Conservation (phyloP, 805 yeast species). For the Nakazawaea molendinolei region DNA sequence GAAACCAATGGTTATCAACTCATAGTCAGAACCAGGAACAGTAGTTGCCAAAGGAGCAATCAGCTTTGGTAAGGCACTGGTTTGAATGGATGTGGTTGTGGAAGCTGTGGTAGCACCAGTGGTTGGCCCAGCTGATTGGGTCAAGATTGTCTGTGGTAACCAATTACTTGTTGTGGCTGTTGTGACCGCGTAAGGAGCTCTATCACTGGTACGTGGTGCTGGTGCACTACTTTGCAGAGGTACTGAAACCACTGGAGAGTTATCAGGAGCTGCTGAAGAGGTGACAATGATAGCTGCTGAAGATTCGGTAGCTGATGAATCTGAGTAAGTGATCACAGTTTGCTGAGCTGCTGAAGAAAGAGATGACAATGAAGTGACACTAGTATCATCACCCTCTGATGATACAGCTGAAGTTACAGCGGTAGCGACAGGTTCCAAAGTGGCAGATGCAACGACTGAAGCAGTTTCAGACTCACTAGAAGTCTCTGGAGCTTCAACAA, state of each 20-base stretch:
- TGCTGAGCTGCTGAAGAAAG: too few relatives aligned
- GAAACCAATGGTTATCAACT: slow-evolving; percentile 71
- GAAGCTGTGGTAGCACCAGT: slow-evolving; percentile 18
- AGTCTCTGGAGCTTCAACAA: slow-evolving; percentile 5
- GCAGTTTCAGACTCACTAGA: not conserved
- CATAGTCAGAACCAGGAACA: slow-evolving; percentile 39
- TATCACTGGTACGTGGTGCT: too few relatives aligned
- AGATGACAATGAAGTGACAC: not conserved
- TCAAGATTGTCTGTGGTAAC: slow-evolving; percentile 38
- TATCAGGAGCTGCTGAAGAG: slow-evolving; percentile 1
- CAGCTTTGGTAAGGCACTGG: slow-evolving; percentile 64
- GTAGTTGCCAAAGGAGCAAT: slow-evolving; percentile 55
- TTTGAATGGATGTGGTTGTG: slow-evolving; percentile 24
- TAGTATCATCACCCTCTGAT: not conserved
- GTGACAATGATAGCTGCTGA: slow-evolving; percentile 4
- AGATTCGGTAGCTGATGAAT: slow-evolving; percentile 4
- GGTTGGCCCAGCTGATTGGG: slow-evolving; percentile 24
- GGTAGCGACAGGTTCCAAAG: not conserved
- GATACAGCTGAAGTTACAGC: not conserved
- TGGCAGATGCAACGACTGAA: not conserved
- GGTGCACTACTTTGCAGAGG: not conserved
- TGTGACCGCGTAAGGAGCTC: slow-evolving; percentile 4
- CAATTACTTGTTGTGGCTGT: slow-evolving; percentile 25
- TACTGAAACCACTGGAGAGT: not conserved
- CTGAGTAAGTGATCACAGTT: not conserved